A percentile compares a stretch with the other conserved stretches of the same genome.
Conservation (phyloP, 164 flowering plant species). For the Buxus sempervirens region DNA sequence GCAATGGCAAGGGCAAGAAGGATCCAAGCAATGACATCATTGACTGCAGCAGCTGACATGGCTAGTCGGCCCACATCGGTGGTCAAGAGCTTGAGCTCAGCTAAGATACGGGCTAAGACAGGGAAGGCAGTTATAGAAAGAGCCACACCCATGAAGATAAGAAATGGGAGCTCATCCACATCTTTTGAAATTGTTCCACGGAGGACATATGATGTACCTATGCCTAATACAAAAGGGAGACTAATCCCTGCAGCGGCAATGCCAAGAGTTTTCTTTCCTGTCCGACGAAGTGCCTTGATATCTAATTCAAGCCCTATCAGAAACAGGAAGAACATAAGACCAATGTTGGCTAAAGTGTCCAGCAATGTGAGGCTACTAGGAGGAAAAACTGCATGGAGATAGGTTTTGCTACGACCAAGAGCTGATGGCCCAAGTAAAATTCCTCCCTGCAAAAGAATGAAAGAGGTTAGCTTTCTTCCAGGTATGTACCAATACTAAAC, state of each 20-base stretch:
- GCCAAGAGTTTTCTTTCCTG: slow-evolving; percentile 52
- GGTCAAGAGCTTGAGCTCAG: slow-evolving; percentile 41
- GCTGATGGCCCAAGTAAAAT: slow-evolving; percentile 78
- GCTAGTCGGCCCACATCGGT: slow-evolving; percentile 81
- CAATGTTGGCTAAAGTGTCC: slow-evolving; percentile 74
- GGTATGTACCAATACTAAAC: too few species aligned
- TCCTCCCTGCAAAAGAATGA: slow-evolving; percentile 53
- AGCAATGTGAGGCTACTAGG: slow-evolving; percentile 55
- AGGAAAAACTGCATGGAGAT: slow-evolving; percentile 53
- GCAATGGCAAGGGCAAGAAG: too few species aligned
- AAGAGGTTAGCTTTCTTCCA: background rate
- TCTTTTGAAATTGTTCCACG: slow-evolving; percentile 49
- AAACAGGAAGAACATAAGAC: slow-evolving; percentile 75
- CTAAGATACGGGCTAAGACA: too few species aligned
- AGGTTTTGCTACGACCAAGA: slow-evolving; percentile 52
- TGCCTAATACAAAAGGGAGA: slow-evolving; percentile 63
- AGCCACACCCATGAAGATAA: too few species aligned
- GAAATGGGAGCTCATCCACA: slow-evolving; percentile 38
- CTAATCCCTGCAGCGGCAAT: slow-evolving; percentile 70
- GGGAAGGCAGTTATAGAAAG: too few species aligned
- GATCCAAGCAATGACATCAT: slow-evolving; percentile 39
- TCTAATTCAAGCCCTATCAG: slow-evolving; percentile 75
- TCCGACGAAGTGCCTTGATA: slow-evolving; percentile 41
- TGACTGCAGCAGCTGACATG: slow-evolving; percentile 77
- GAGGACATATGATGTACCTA: slow-evolving; percentile 59